Evolutionary conservation across 148 eudicot species (phyloP), one percentile per base, ranked within the genome.

Genomic region (Cornus suecica): DNA sequence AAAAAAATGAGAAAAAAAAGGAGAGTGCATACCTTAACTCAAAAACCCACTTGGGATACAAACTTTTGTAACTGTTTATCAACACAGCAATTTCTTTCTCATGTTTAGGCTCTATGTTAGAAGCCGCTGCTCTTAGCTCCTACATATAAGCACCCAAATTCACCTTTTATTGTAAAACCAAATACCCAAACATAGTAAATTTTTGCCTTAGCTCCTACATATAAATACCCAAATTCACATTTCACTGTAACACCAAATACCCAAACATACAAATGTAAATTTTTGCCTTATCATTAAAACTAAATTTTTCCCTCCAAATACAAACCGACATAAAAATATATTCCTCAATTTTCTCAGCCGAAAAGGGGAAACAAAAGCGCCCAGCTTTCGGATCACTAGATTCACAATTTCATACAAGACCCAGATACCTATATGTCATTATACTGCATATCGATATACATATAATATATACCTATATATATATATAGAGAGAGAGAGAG

Each of bases 161-260:
- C 62, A 58, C 62, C 22, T n/a, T 58, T 58, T 25, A 24, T 18
- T 58, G 20, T 22, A 22, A 58, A 7, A 58, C 22, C 62, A 58
- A 2, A 4, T 4, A 48, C 54, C 18, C 18, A 48, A 48, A 11
- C 4, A 32, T 32, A 32, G n/a, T n/a, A n/a, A n/a, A n/a, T n/a
- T n/a, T n/a, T n/a, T n/a, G n/a, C n/a, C 98, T 82, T 54, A 94
- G 83, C 78, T 92, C 98, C 98, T 94, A 74, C 79, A 85, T 14
- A 61, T 62, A 41, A 13, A 22, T 24, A 72, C 13, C 23, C 8
- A 22, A 58, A 58, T 5, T 58, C 62, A 58, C 62, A 58, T n/a
- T 58, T 58, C 62, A 24, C 4, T 58, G 20, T 22, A 22, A 58
- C 1, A 58, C 22, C 62, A 58, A 2, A 4, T 4, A 48, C 54